Base-by-base conservation (phyloP, 805 yeast genomes). In the Naumovozyma dairenensis region DNA sequence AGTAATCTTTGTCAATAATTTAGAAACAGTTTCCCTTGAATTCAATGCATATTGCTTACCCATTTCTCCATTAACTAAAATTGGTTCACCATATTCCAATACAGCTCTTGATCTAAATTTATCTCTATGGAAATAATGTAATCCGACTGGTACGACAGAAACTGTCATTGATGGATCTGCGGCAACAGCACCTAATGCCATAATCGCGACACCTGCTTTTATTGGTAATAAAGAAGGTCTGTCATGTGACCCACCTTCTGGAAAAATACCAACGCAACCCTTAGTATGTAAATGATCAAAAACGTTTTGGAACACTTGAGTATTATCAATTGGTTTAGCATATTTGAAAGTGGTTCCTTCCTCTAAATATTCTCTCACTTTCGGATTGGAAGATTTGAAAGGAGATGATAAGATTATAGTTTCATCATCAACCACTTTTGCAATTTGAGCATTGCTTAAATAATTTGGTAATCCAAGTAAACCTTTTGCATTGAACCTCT, bases 191-290 rank as follows among this genome's bases (percentile, higher is more conserved):
- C 97, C 98, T 20, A 92, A 66, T 0, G 97, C 98, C 97, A 89
- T 92, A 36, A 89, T 81, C 1, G 96, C 96, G 17, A 89, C 96
- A 31, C 98, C 98, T 1, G 96, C 96, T 53, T 89, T 89, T 45
- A 89, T 66, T 0, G 98, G 97, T 28, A 89, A 65, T 45, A 89
- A 60, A 41, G 84, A 89, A 1, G 96, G 77, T 41, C 98, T 69
- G 55, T 89, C 98, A 51, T 89, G 98, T 6, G 95, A 83, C 0
- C 98, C 98, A 38, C 98, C 98, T 62, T 89, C 98, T 3, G 97
- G 96, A 61, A 85, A 89, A 30, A 89, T 83, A 8, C 97, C 97
- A 22, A 92, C 61, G 42, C 93, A 83, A 36, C 82, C 74, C 27
- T 92, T 86, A 38, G 74, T 69, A 14, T 83, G 71, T 42, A 92